Percentiles rank a stretch among this genome's conserved stretches.
Evolutionary conservation across 805 yeast species (phyloP).

Genomic region (Isabelozyma pseudorhagii): DNA sequence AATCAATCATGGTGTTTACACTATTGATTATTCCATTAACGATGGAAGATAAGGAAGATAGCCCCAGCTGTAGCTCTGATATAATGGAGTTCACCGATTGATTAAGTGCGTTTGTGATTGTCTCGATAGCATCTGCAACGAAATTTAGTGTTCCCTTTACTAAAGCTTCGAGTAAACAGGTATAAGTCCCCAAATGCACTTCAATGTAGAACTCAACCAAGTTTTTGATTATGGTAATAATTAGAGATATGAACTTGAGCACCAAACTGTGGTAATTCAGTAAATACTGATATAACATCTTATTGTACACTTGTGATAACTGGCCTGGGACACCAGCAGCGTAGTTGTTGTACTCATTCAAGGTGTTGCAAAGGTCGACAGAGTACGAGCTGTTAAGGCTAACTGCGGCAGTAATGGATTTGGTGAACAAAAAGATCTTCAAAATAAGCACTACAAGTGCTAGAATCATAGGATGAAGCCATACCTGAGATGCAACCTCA

Average conservation of each 20-base stretch:
- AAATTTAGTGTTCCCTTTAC: constrained; percentile 69
- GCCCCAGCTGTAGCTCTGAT: constrained; percentile 47
- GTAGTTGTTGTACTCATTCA: constrained; percentile 36
- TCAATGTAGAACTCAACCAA: constrained; percentile 65
- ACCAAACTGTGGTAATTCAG: constrained; percentile 48
- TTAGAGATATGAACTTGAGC: constrained; percentile 38
- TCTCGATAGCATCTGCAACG: constrained; percentile 71
- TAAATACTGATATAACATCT: constrained; percentile 45
- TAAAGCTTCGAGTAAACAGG: constrained; percentile 74
- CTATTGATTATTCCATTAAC: not conserved
- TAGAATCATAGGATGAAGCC: constrained; percentile 65
- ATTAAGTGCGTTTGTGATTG: constrained; percentile 49
- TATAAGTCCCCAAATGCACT: constrained; percentile 79
- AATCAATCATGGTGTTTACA: not conserved
- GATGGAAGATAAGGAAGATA: not conserved
- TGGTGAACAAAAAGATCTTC: constrained; percentile 58
- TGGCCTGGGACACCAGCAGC: constrained; percentile 48
- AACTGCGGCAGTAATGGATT: constrained; percentile 30
- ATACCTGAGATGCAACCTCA: constrained; percentile 60
- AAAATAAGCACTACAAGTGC: constrained; percentile 51
- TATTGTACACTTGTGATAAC: constrained; percentile 53
- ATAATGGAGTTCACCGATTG: constrained; percentile 55
- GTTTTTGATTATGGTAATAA: constrained; percentile 56
- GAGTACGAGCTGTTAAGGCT: constrained; percentile 31
- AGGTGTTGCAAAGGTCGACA: constrained; percentile 41